Conservation (phyloP, 805 yeast species). For the Wickerhamomyces bovis region DNA sequence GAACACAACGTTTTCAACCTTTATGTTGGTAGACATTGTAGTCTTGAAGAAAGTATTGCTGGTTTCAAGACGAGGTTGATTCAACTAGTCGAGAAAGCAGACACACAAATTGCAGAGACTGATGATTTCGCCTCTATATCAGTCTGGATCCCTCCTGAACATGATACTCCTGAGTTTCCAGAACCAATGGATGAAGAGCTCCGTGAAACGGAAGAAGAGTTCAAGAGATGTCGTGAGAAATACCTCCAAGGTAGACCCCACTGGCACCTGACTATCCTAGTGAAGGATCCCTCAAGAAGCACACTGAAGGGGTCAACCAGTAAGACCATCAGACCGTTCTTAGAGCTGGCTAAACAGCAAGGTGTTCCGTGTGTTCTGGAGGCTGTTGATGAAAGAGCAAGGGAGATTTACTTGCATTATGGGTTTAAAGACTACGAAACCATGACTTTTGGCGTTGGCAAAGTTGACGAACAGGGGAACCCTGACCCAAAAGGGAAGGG, state of each 20-base stretch:
- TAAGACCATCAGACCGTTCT: conserved; percentile 8
- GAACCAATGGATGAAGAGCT: conserved; percentile 3
- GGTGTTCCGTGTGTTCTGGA: conserved; percentile 9
- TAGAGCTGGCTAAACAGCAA: conserved; percentile 3
- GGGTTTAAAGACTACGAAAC: conserved; percentile 6
- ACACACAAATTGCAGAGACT: conserved; percentile 10
- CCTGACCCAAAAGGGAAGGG: conserved; percentile 9
- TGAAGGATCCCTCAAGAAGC: conserved; percentile 6
- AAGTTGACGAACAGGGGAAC: conserved; percentile 4
- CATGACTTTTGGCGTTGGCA: conserved; percentile 4
- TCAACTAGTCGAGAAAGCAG: conserved; percentile 9
- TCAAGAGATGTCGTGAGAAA: conserved; percentile 1
- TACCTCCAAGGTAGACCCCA: conserved; percentile 2
- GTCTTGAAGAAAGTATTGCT: conserved; percentile 11
- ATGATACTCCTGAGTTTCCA: conserved; percentile 3
- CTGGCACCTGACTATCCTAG: conserved; percentile 9
- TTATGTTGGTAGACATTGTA: conserved; percentile 9
- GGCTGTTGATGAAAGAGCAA: conserved; percentile 12
- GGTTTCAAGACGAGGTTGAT: conserved; percentile 11
- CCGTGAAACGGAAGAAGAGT: conserved; percentile 4
- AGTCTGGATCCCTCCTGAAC: conserved; percentile 19
- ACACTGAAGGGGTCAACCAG: conserved; percentile 8
- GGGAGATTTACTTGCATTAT: conserved; percentile 8
- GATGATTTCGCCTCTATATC: conserved; percentile 13
- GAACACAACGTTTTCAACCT: conserved; percentile 15